Base-by-base conservation (phyloP, 225 moss, liverwort and hornwort species). In the Climacium dendroides region DNA sequence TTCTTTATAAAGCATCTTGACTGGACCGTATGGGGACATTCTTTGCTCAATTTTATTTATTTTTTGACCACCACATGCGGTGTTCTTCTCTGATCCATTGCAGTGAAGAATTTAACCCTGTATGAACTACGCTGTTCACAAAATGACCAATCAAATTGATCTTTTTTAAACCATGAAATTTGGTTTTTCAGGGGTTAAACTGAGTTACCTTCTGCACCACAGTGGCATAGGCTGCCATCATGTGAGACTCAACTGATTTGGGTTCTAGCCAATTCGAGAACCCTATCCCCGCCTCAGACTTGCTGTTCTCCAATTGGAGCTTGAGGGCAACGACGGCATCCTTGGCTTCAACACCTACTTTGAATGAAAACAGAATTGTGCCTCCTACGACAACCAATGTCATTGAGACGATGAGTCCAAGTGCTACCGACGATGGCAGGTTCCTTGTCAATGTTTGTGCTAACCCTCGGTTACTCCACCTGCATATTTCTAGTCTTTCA, bases 341-440 rank as follows among this genome's bases (percentile, higher is more conserved):
- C 86, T 94, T 96, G 74, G 94, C 93, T 90, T 97, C 96, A 63
- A 94, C 81, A 39, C 95, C 93, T 35, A 95, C 91, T 87, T 97
- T 95, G 78, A 90, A 97, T 24, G 95, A 90, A 81, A 97, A 95
- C 39, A 96, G 88, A 69, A 91, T 71, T 70, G 92, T 80, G 78
- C 93, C 95, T 86, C 94, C 97, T 58, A 95, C 71, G 57, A 93
- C 90, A 32, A 92, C 88, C 87, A 95, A 52, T 59, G 93, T 92
- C 93, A 97, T 94, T 72, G 88, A 88, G 67, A 88, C 61, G 64
- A 95, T 95, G 58, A 97, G 92, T 79, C 91, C 93, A 67, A 95
- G 57, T 58, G 97, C 96, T 75, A 95, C 95, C 79, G 95, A 78
- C 24, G 89, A 91, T 35, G 95, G 93, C 24, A 97, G 87, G 48